Conservation (phyloP, 805 yeast genomes). For the Cyberlindnera misumaiensis region DNA sequence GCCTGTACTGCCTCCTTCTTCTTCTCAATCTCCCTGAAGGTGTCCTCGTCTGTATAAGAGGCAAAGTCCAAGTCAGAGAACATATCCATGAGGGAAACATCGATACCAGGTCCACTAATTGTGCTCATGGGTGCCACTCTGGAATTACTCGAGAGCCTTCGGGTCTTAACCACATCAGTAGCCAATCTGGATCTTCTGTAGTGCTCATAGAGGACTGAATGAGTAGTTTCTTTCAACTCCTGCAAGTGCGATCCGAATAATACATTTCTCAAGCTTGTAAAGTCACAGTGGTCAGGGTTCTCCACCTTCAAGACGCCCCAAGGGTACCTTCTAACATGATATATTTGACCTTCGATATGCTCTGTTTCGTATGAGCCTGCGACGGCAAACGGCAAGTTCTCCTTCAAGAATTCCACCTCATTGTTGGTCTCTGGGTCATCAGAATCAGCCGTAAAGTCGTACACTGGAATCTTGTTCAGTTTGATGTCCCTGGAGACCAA, state of each 20-base stretch:
- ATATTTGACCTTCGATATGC: slow-evolving; percentile 24
- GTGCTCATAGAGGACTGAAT: slow-evolving; percentile 66
- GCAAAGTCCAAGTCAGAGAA: not conserved
- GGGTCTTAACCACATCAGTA: slow-evolving; percentile 11
- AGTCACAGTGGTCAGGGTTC: slow-evolving; percentile 58
- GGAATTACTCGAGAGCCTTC: slow-evolving; percentile 22
- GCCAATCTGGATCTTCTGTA: slow-evolving; percentile 65
- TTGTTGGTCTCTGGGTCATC: slow-evolving; percentile 16
- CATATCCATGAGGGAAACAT: not conserved
- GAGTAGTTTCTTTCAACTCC: slow-evolving; percentile 78
- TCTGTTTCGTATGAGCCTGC: slow-evolving; percentile 46
- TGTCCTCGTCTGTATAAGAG: slow-evolving; percentile 1
- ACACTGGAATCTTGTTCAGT: slow-evolving; percentile 53
- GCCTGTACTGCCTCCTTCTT: slow-evolving; percentile 16
- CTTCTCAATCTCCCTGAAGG: slow-evolving; percentile 14
- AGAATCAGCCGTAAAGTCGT: slow-evolving; percentile 52
- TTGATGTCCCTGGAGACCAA: slow-evolving; percentile 51
- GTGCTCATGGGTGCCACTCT: not conserved
- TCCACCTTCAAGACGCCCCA: slow-evolving; percentile 63
- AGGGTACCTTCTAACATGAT: slow-evolving; percentile 50
- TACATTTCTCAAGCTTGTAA: slow-evolving; percentile 62
- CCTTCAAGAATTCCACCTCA: slow-evolving; percentile 32
- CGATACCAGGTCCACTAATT: not conserved
- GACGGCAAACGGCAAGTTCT: slow-evolving; percentile 55
- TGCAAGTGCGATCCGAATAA: slow-evolving; percentile 72